These are phyloP conservation scores for Acanthamoeba royreba DNA, from an alignment of 208 protist genomes.

Conservation along the genomic window DNA sequence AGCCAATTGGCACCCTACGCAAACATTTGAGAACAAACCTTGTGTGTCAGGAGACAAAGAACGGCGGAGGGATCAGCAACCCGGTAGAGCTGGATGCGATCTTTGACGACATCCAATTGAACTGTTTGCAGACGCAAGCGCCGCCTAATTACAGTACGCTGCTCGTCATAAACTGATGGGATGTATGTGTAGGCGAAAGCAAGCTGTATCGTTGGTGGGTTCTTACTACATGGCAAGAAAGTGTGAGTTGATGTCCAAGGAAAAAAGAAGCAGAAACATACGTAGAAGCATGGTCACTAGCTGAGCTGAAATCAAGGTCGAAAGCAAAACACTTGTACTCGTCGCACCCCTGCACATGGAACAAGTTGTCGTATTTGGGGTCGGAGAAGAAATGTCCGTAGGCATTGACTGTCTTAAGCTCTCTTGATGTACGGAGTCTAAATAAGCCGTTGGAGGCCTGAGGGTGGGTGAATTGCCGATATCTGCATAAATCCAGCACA, in stretches of 20 bases:
- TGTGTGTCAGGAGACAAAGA: constrained; percentile 31
- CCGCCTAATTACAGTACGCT: neutral
- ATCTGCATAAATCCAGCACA: too few species aligned
- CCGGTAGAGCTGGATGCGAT: neutral
- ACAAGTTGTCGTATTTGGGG: constrained; percentile 41
- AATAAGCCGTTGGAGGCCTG: constrained; percentile 1
- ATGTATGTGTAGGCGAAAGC: constrained; percentile 47
- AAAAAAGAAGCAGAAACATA: neutral
- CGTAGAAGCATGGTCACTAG: neutral
- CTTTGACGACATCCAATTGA: neutral
- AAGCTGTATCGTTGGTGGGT: neutral
- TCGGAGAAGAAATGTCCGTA: constrained; percentile 15
- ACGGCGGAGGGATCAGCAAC: neutral
- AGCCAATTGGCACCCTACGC: too few species aligned
- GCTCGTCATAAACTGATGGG: neutral
- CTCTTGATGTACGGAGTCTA: constrained; percentile 26
- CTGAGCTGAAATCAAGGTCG: constrained; percentile 46
- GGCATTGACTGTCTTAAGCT: neutral
- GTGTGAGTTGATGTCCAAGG: too few species aligned
- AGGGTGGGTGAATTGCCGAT: constrained; percentile 17
- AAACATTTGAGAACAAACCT: too few species aligned
- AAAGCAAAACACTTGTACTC: constrained; percentile 35
- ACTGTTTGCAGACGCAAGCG: constrained; percentile 27
- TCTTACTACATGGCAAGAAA: neutral
- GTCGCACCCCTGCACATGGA: constrained; percentile 27